Base-by-base conservation (phyloP, 2,329 filamentous ascomycete species). In the Calonectria henricotiae region DNA sequence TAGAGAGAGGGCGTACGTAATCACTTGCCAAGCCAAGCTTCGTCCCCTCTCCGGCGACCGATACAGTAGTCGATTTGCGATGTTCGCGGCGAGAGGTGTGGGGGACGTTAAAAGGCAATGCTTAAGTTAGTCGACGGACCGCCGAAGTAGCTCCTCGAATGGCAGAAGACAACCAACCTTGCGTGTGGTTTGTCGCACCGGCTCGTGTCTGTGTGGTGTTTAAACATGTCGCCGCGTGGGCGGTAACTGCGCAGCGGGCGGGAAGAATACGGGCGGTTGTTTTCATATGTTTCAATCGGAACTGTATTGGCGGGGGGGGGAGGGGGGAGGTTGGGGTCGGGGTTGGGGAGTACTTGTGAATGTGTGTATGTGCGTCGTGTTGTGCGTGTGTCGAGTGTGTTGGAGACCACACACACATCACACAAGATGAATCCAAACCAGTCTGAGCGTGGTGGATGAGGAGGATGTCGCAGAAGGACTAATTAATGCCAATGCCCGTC, bases 171-270 rank as follows among this genome's bases (percentile, higher is more conserved):
- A n/a, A 55, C 32, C 12, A 20, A 20, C 20, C 20, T 20, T 17
- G 30, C 27, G 32, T n/a, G 35, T 55, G 51, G 32, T 55, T 55
- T 55, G 35, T 55, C 32, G 51, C 51, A 35, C 51, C 35, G 32
- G 32, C 35, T 61, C 55, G 55, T 43, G 55, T 61, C 32, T 27
- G 55, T 30, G 55, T 41, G 37, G 39, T 61, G 39, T 61, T 43
- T 35, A 43, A 23, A 27, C 37, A 61, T 27, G 54, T 9, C n/a
- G 43, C 43, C 43, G 54, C 23, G 17, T 25, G 23, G 39, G 55
- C 55, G 55, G 55, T 61, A 61, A 61, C 39, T 35, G 55, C 55
- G 55, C 37, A 17, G 55, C 13, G 55, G 37, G 55, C 39, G 55
- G 55, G 51, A 39, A 37, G 51, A 25, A 25, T 39, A 55, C 51